Evolutionary conservation across 768 basidiomycete species (phyloP), one percentile per base, ranked within the genome.

Genomic region (Rhizopogon sp.): DNA sequence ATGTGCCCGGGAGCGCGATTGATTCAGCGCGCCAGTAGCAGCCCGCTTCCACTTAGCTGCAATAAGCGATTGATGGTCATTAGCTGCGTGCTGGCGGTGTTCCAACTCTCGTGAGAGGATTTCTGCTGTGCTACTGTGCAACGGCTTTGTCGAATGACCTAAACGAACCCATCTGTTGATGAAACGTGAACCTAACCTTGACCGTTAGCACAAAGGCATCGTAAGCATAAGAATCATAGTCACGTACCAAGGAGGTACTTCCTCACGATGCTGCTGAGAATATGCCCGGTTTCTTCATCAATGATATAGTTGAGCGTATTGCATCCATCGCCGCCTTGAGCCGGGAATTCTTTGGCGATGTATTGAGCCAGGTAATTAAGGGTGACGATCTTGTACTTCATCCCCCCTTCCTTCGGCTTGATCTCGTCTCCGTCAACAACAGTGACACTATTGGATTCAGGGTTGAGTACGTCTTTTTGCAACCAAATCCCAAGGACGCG

Each of bases 301-400:
- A 95, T 77, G 40, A 95, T 78, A 61, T 83, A 84, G 55, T 76
- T 76, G 31, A 96, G 74, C 1, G 85, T 77, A 0, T 72, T 69
- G 69, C 84, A 97, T 0, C 93, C 93, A 62, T 95, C 93, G 59
- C 91, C 88, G 0, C 90, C 90, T 59, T 82, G 73, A 2, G 86
- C 83, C 87, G 95, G 79, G 62, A 25, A 25, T 25, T 25, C 25
- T 25, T 25, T 25, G 25, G 25, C 22, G 3, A 25, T 25, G 2
- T 25, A 25, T 59, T 82, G 73, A 2, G 86, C 83, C 87, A 95
- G 79, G 62, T 95, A 97, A 54, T 92, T 81, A 62, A 92, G 75
- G n/a, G 90, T 93, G 35, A 95, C 85, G 33, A 97, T 78, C 47
- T 77, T 85, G 70, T 93, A 95, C 57, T 73, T 84, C 61, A 77